Evolutionary conservation across 208 protist genomes (phyloP), one percentile per base, ranked within the genome.

Genomic region (Endotrypanum monterogeii): DNA sequence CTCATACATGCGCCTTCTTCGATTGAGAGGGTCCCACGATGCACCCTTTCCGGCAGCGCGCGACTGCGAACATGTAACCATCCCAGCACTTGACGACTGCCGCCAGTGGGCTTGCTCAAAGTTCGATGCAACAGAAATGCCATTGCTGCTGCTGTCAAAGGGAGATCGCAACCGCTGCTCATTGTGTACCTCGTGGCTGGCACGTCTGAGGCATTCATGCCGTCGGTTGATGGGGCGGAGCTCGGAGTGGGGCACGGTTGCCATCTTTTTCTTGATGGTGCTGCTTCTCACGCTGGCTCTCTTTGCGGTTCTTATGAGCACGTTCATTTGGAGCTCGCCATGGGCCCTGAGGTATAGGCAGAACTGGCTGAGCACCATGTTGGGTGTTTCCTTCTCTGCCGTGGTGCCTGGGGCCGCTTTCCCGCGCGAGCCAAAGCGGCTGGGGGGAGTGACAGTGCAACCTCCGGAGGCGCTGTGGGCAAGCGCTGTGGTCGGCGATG

Each of bases 401-500:
- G 25, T 30, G 28, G 74, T 79, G 67, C 74, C 67, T 0, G 74
- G 74, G 7, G 55, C 39, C 6, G 35, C 46, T 44, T 51, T n/a
- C 5, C 74, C 74, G 7, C 74, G 74, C n/a, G 74, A 79, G 74
- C 74, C 74, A 32, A 25, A 25, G 18, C 20, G 74, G 18, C 52
- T 79, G 30, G 68, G 74, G 67, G 46, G 55, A 2, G 18, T 79
- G 1, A 25, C 32, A 2, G 37, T 79, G 12, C 25, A 30, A 37
- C 52, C 58, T 1, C 66, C 58, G 14, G 16, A 44, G 14, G 67
- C 74, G 7, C 39, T 73, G 35, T 55, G 48, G 28, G 30, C 41
- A 12, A 48, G 58, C 14, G 11, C 58, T 3, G 58, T 28, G 30
- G 35, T 58, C 30, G 14, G 37, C 7, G 18, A 2, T 4, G 28